Percentiles rank a stretch among this genome's conserved stretches.
phyloP scores from a whole-genome alignment of 257 asterid genomes.

The Salvia rosmarinus region DNA sequence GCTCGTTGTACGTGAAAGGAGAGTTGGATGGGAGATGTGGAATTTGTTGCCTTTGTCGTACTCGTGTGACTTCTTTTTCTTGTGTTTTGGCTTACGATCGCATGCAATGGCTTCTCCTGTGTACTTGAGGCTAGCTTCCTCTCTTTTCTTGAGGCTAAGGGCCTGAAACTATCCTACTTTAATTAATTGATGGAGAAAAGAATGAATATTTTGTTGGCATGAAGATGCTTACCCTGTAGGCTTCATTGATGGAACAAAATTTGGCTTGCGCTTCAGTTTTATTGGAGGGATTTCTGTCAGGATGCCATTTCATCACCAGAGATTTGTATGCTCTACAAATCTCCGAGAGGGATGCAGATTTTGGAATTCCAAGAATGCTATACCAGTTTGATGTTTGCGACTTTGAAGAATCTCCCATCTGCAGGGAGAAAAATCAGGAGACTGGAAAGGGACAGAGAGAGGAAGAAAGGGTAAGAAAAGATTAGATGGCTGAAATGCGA shows the following conservation, averaged over 20 bases:
- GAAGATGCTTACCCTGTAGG: slow-evolving; percentile 61
- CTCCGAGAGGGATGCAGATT: slow-evolving; percentile 71
- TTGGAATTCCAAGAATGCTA: slow-evolving; percentile 67
- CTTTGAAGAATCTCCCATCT: slow-evolving; percentile 65
- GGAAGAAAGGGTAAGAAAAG: neutral
- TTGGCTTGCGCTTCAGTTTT: slow-evolving; percentile 67
- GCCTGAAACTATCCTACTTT: slow-evolving; percentile 40
- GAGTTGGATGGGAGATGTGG: slow-evolving; percentile 65
- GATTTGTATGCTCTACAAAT: slow-evolving; percentile 74
- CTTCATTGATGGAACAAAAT: slow-evolving; percentile 72
- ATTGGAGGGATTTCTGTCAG: slow-evolving; percentile 69
- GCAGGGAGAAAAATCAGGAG: slow-evolving; percentile 29
- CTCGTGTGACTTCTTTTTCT: slow-evolving; percentile 43
- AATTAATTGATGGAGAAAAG: neutral
- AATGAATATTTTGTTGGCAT: neutral
- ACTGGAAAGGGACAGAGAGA: slow-evolving; percentile 6
- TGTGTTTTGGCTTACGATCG: slow-evolving; percentile 40
- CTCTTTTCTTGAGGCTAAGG: slow-evolving; percentile 70
- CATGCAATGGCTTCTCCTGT: slow-evolving; percentile 50
- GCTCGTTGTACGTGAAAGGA: slow-evolving; percentile 70
- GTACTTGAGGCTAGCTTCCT: slow-evolving; percentile 53
- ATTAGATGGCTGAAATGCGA: slow-evolving; percentile 23
- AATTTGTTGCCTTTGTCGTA: slow-evolving; percentile 30
- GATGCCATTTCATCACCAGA: slow-evolving; percentile 80
- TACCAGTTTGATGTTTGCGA: slow-evolving; percentile 51